Conservation (phyloP, 352 stramenopile species). For the Globisporangium abappressorium region DNA sequence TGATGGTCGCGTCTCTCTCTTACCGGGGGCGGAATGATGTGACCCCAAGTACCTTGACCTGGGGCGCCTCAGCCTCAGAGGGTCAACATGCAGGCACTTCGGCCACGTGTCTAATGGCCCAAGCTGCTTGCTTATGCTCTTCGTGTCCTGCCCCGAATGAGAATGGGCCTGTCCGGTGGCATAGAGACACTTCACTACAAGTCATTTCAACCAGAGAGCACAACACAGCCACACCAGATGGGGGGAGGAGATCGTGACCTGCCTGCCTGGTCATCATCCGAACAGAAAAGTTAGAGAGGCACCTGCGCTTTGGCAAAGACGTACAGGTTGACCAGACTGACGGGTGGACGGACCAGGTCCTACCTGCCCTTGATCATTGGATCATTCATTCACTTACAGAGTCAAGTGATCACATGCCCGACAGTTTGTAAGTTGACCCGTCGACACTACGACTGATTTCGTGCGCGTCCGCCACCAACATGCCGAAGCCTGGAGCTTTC, state of each 20-base stretch:
- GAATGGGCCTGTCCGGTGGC: neutral
- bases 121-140: neutral
- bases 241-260: no score
- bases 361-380: neutral
- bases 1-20: neutral
- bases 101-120: neutral
- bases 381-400: neutral
- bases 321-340: neutral
- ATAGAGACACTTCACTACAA: conserved; percentile 1
- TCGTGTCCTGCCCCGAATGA: no score
- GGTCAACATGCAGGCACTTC: neutral
- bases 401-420: neutral
- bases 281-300: neutral
- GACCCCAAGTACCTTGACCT: neutral
- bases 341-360: neutral
- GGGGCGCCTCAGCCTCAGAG: no score
- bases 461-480: neutral
- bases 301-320: neutral
- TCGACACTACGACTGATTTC: neutral
- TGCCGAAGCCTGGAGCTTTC: neutral
- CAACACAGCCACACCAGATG: neutral
- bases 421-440: neutral
- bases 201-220: neutral
- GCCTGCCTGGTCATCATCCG: neutral
- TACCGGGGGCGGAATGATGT: neutral